Conservation (phyloP, 768 basidiomycete genomes). For the Collybia sp. region DNA sequence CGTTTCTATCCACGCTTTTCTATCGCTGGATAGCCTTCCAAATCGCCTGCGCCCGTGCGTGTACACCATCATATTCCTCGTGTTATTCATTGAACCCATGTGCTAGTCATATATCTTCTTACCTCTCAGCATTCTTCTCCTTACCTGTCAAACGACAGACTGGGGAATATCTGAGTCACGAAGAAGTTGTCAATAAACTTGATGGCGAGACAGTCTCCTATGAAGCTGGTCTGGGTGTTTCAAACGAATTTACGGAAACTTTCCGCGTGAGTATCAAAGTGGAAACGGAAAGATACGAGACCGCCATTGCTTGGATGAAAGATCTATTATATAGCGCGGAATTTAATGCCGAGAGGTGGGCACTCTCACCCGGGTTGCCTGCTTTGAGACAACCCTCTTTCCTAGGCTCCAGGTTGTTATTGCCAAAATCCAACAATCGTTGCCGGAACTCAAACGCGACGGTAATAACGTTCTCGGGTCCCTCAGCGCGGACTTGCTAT, state of each 20-base stretch:
- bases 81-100: slow-evolving; percentile 4
- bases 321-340: slow-evolving; percentile 73
- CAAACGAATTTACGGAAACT: slow-evolving; percentile 66
- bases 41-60: slow-evolving; percentile 72
- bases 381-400: too few species aligned
- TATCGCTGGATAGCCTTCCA: slow-evolving; percentile 74
- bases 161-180: slow-evolving; percentile 73
- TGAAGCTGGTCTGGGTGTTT: slow-evolving; percentile 63
- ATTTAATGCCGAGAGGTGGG: slow-evolving; percentile 77
- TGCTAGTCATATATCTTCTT: slow-evolving; percentile 68
- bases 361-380: not conserved
- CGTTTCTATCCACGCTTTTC: slow-evolving; percentile 71
- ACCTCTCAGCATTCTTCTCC: slow-evolving; percentile 83
- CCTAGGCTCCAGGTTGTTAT: slow-evolving; percentile 74
- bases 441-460: slow-evolving; percentile 90
- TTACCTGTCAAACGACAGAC: slow-evolving; percentile 70
- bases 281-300: slow-evolving; percentile 72
- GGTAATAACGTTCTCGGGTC: slow-evolving; percentile 77
- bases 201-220: slow-evolving; percentile 92
- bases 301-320: slow-evolving; percentile 80
- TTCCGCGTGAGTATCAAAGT: slow-evolving; percentile 81
- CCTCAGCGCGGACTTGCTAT: slow-evolving; percentile 62
- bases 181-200: slow-evolving; percentile 87
- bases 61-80: not conserved
- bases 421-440: slow-evolving; percentile 84